phyloP scores from a whole-genome alignment of 768 basidiomycete genomes.

The Termitomyces sp. region DNA sequence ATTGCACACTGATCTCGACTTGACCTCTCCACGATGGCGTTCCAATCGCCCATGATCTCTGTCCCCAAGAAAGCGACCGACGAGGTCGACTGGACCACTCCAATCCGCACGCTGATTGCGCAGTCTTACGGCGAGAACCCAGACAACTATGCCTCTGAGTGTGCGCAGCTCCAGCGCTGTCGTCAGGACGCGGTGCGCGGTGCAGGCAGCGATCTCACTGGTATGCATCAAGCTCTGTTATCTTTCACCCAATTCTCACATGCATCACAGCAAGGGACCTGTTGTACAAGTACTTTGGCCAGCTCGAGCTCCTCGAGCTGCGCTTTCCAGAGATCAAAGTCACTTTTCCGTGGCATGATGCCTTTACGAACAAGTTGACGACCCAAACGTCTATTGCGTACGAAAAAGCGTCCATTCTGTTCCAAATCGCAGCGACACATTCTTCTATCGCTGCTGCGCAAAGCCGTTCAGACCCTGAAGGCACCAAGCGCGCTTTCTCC shows the following conservation, averaged over 20 bases:
- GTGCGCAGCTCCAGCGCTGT: conserved; percentile 79
- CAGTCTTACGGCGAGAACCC: conserved; percentile 93
- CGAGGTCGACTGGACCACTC: conserved; percentile 93
- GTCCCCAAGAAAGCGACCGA: conserved; percentile 94
- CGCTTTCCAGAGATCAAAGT: conserved; percentile 96
- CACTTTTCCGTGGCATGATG: conserved; percentile 95
- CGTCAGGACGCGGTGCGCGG: conserved; percentile 95
- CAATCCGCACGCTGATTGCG: conserved; percentile 80
- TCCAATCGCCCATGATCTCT: conserved; percentile 84
- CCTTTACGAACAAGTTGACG: conserved; percentile 90
- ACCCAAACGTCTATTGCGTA: conserved; percentile 96
- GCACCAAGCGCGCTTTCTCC: conserved; percentile 88
- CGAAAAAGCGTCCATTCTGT: conserved; percentile 96
- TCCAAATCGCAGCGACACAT: conserved; percentile 92
- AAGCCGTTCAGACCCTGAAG: conserved; percentile 84
- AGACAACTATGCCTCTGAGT: conserved; percentile 82
- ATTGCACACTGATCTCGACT: background rate
- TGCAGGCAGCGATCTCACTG: conserved; percentile 94
- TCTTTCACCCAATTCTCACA: background rate
- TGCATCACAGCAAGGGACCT: conserved; percentile 68
- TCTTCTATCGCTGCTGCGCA: conserved; percentile 86
- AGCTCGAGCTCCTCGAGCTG: conserved; percentile 93
- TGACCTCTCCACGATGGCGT: conserved; percentile 43
- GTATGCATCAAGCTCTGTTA: conserved; percentile 26
- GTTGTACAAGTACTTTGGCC: conserved; percentile 98